Percentiles rank a stretch among this genome's conserved stretches.
These are phyloP conservation scores for Hortiboletus campestris DNA, from an alignment of 768 basidiomycete genomes.

Conservation along the genomic window DNA sequence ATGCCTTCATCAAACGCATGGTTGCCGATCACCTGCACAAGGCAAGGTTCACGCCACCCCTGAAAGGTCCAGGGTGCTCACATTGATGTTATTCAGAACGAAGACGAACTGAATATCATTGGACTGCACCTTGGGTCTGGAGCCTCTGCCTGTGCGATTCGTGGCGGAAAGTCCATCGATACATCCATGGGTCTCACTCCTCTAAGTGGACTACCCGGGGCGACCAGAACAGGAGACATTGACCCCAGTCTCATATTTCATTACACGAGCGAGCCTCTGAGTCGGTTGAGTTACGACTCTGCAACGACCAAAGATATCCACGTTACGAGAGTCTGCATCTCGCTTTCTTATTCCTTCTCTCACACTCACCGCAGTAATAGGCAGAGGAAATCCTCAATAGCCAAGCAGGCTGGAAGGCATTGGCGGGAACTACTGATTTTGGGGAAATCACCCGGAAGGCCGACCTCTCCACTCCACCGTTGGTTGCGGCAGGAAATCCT, in stretches of 20 bases:
- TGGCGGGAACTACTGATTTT: conserved; percentile 84
- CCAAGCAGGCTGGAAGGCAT: conserved; percentile 73
- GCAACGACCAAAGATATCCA: conserved; percentile 44
- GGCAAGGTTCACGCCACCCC: conserved; percentile 41
- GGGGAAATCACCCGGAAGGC: conserved; percentile 56
- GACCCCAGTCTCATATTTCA: conserved; percentile 91
- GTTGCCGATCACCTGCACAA: conserved; percentile 61
- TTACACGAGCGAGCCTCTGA: conserved; percentile 52
- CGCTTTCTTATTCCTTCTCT: background rate
- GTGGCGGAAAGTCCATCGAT: conserved; percentile 70
- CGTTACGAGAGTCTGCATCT: conserved; percentile 45
- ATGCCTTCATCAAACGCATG: conserved; percentile 64
- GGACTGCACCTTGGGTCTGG: conserved; percentile 90
- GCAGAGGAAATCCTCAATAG: conserved; percentile 68
- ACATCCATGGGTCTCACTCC: conserved; percentile 94
- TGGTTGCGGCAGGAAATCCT: conserved; percentile 30
- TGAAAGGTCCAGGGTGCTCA: background rate
- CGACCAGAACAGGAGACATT: conserved; percentile 78
- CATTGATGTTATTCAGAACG: conserved; percentile 30
- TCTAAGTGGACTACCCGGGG: conserved; percentile 83
- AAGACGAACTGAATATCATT: conserved; percentile 64
- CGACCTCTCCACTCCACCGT: conserved; percentile 19
- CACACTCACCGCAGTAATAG: background rate
- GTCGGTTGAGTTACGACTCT: conserved; percentile 51
- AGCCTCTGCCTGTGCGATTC: conserved; percentile 78